These are phyloP conservation scores for Sporothrix schenckii DNA, from an alignment of 2,329 filamentous ascomycete species.

Conservation along the genomic window DNA sequence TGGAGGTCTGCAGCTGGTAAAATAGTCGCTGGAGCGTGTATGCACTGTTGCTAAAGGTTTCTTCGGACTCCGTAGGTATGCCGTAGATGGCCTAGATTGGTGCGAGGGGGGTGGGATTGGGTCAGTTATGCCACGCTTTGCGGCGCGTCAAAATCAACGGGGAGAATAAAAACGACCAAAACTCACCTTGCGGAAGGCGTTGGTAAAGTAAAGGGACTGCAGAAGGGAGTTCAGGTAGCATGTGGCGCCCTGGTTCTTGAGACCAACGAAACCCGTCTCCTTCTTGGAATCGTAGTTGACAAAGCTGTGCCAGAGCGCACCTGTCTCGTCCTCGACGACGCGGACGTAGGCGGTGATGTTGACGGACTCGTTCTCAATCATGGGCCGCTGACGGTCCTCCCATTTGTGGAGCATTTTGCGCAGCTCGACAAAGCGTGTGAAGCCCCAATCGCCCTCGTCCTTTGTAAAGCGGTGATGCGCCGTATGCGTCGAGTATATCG, in stretches of 20 bases:
- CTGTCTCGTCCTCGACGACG: conserved; percentile 82
- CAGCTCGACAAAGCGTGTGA: conserved; percentile 92
- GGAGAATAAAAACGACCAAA: not conserved
- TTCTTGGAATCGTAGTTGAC: conserved; percentile 98
- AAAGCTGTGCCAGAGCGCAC: conserved; percentile 89
- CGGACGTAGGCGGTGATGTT: conserved; percentile 83
- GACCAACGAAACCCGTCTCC: conserved; percentile 93
- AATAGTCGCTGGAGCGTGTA: conserved; percentile 93
- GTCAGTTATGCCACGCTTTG: not conserved
- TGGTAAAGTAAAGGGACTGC: conserved; percentile 84
- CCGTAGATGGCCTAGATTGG: conserved; percentile 82
- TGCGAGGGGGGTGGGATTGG: no score
- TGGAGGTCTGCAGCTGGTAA: conserved; percentile 88
- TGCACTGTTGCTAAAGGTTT: conserved; percentile 81
- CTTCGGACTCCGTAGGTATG: conserved; percentile 87
- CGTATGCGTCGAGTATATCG: conserved; percentile 74
- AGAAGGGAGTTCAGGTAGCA: conserved; percentile 85
- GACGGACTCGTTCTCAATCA: conserved; percentile 75
- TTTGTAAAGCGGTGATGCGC: conserved; percentile 96
- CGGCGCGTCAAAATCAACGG: not conserved
- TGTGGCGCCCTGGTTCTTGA: conserved; percentile 95
- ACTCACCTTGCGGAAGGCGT: conserved; percentile 83
- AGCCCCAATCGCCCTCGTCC: conserved; percentile 97
- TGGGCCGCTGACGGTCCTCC: conserved; percentile 67
- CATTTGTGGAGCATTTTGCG: conserved; percentile 78